Base-by-base conservation (phyloP, 352 stramenopile species). In the Phytophthora idaei region DNA sequence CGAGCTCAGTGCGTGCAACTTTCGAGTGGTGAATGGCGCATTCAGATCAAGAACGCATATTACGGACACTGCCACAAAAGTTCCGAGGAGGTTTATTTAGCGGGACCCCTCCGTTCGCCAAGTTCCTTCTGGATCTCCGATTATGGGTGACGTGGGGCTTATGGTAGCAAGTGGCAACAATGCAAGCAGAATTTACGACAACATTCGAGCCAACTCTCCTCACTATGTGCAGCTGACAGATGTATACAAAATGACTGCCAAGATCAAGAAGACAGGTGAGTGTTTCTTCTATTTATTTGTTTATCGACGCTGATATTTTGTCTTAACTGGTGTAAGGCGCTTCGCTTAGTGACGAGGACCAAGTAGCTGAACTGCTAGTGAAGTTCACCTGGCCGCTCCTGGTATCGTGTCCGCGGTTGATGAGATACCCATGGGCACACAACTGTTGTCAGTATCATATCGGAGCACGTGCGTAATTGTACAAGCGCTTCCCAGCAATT, bases 231-330 rank as follows among this genome's bases (percentile, higher is more conserved):
- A 45, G 12, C 12, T 45, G 39, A n/a, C 12, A 45, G 39, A 49
- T n/a, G 52, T 68, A 12, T 57, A 57, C 51, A 57, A 62, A 12
- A 8, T 67, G 1, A 44, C 61, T 6, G 15, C 49, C 4, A 55
- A 44, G 32, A 61, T 61, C 25, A 67, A 61, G 27, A 60, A 44
- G 5, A 55, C 51, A 3, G 60, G 50, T 67, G 17, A 8, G 49
- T 36, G 8, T 14, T 1, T 1, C 8, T 39, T 5, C 25, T 11
- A 41, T 27, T 21, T 21, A 21, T 21, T 21, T 21, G 21, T 21
- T 21, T 21, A 21, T 21, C 21, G 21, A 21, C 21, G 21, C 21
- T 21, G 21, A 21, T 21, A 21, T 21, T 21, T 21, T 21, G 21
- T 21, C 21, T 21, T 21, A 21, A 21, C 21, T 21, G 21, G 21